Percentiles rank a stretch among this genome's conserved stretches.
phyloP scores from a whole-genome alignment of 2,329 filamentous ascomycete species.

The Talaromyces sp. region DNA sequence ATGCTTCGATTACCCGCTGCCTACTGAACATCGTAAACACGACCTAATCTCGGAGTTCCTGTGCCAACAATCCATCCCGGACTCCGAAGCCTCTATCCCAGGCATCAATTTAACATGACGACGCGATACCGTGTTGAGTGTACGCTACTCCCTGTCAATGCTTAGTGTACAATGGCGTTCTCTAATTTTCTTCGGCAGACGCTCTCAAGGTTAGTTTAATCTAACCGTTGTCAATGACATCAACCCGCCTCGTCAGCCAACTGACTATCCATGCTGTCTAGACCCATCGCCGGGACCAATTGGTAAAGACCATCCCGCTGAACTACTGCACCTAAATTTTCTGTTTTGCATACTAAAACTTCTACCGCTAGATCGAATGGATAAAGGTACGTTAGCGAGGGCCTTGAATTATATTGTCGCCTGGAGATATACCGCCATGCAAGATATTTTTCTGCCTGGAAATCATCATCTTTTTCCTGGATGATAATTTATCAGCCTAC shows the following conservation, averaged over 20 bases:
- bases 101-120: constrained; percentile 30
- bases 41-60: background rate
- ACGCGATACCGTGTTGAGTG: constrained; percentile 62
- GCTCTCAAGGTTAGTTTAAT: constrained; percentile 53
- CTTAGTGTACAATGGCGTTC: background rate
- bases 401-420: constrained; percentile 6
- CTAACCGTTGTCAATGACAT: background rate
- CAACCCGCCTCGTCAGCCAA: background rate
- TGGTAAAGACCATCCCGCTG: constrained; percentile 48
- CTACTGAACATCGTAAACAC: background rate
- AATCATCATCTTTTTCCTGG: background rate
- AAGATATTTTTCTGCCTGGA: constrained; percentile 1
- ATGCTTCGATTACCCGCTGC: background rate
- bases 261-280: constrained; percentile 41
- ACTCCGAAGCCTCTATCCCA: background rate
- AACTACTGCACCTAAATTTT: background rate
- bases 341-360: background rate
- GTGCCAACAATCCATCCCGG: background rate
- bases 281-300: constrained; percentile 85
- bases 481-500: constrained; percentile 13
- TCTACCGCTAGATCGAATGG: constrained; percentile 65
- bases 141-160: constrained; percentile 30
- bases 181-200: constrained; percentile 41
- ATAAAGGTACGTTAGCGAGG: constrained; percentile 59
- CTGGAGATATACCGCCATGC: background rate